These are phyloP conservation scores for Zymoseptoria passerinii DNA, from an alignment of 2,329 filamentous ascomycete genomes.

Conservation along the genomic window DNA sequence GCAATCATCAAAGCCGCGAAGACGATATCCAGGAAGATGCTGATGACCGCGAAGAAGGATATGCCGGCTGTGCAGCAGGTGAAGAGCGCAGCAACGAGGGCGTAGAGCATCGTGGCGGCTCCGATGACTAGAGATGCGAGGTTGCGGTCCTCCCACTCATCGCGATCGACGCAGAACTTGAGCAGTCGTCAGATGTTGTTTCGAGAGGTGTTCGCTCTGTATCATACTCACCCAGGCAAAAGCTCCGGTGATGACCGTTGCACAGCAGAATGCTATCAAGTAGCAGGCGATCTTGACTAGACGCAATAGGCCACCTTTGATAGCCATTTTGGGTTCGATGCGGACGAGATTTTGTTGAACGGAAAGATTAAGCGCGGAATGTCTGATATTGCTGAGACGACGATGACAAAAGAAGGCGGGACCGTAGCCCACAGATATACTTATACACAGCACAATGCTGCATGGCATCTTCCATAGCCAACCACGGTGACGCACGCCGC, in stretches of 20 bases:
- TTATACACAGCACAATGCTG: not conserved
- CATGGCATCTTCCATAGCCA: not conserved
- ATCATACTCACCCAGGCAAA: constrained; percentile 7
- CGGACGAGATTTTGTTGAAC: not conserved
- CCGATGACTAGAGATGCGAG: constrained; percentile 5
- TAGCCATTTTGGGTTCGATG: constrained; percentile 2
- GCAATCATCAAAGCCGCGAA: constrained; percentile 8
- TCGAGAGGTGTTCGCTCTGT: not conserved
- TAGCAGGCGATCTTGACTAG: constrained; percentile 8
- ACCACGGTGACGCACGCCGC: not conserved
- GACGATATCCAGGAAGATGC: constrained; percentile 6
- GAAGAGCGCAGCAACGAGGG: constrained; percentile 1
- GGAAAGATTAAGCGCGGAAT: not conserved
- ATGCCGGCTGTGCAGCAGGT: constrained; percentile 8
- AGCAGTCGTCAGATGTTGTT: not conserved
- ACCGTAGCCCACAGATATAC: not conserved
- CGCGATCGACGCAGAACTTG: not conserved
- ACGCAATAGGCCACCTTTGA: constrained; percentile 7
- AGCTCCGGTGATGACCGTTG: constrained; percentile 5
- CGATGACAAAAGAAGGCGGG: not conserved
- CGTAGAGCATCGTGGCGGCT: constrained; percentile 1
- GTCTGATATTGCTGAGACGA: not conserved
- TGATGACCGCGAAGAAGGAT: constrained; percentile 1
- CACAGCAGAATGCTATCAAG: constrained; percentile 5
- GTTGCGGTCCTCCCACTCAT: not conserved